phyloP scores from a whole-genome alignment of 495 filamentous ascomycete species.

The Lindgomyces ingoldianus region DNA sequence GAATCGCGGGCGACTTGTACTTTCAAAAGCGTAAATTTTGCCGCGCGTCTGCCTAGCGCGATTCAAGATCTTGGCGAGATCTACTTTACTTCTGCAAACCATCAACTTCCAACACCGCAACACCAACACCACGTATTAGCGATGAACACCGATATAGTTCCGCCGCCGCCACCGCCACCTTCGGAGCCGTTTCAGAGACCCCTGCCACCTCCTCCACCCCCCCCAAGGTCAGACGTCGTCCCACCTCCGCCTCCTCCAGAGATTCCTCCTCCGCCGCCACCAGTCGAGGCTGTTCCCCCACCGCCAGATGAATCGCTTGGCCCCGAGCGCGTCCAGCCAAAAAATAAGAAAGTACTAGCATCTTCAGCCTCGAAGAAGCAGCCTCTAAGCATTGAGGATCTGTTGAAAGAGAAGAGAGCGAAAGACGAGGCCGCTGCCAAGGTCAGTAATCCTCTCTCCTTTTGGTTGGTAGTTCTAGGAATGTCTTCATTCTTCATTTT shows the following conservation, averaged over 20 bases:
- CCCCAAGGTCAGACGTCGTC: not conserved
- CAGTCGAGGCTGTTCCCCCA: too few relatives aligned
- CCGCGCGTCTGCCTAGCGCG: not conserved
- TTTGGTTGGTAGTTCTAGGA: slow-evolving; percentile 7
- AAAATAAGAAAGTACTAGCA: slow-evolving; percentile 61
- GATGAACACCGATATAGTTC: not conserved
- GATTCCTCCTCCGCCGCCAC: slow-evolving; percentile 24
- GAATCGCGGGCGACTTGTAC: too few relatives aligned
- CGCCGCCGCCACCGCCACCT: slow-evolving; percentile 19
- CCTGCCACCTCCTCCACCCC: not conserved
- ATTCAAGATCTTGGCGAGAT: not conserved
- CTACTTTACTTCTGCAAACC: not conserved
- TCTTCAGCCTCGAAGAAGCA: slow-evolving; percentile 41
- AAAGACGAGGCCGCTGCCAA: slow-evolving; percentile 76
- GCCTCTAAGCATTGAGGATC: slow-evolving; percentile 75
- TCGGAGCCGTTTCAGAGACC: not conserved
- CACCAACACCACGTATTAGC: not conserved
- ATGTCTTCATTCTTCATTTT: slow-evolving; percentile 40
- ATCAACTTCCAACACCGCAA: not conserved
- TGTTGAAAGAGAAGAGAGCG: slow-evolving; percentile 75
- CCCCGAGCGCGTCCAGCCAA: slow-evolving; percentile 31
- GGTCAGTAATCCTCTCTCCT: slow-evolving; percentile 54
- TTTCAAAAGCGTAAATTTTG: not conserved
- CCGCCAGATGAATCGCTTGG: slow-evolving; percentile 7
- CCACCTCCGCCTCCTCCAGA: slow-evolving; percentile 14